Conservation (phyloP, 805 yeast species). For the Yamadazyma scolyti region DNA sequence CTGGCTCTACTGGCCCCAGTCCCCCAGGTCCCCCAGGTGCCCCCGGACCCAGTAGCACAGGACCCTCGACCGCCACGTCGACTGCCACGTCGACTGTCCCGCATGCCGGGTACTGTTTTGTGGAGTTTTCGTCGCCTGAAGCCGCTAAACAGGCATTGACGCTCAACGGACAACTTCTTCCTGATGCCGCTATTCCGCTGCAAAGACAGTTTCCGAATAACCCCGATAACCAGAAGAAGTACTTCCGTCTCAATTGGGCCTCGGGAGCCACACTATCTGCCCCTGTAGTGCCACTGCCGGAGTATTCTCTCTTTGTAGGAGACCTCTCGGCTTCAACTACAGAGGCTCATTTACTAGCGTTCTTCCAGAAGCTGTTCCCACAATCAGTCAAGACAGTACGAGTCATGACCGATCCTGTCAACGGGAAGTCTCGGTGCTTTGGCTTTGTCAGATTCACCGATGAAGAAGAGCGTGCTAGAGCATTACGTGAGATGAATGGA, state of each 20-base stretch:
- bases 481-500: constrained; percentile 73
- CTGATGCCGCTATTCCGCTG: constrained; percentile 49
- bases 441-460: constrained; percentile 77
- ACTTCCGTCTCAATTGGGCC: constrained; percentile 80
- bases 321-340: constrained; percentile 76
- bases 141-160: constrained; percentile 68
- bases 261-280: constrained; percentile 73
- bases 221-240: constrained; percentile 51
- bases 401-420: constrained; percentile 81
- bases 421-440: constrained; percentile 74
- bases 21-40: constrained; percentile 1
- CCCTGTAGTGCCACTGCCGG: constrained; percentile 70
- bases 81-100: too few relatives aligned
- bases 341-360: constrained; percentile 70
- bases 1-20: constrained; percentile 4
- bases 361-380: constrained; percentile 64
- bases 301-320: constrained; percentile 77
- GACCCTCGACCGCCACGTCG: too few relatives aligned
- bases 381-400: constrained; percentile 72
- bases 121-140: constrained; percentile 65
- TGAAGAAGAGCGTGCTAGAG: constrained; percentile 64
- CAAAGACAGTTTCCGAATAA: constrained; percentile 37
- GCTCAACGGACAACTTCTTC: constrained; percentile 62
- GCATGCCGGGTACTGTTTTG: constrained; percentile 68
- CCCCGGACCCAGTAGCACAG: too few relatives aligned